These are phyloP conservation scores for Aspergillus brunneoviolaceus DNA, from an alignment of 2,329 filamentous ascomycete species.

Conservation along the genomic window DNA sequence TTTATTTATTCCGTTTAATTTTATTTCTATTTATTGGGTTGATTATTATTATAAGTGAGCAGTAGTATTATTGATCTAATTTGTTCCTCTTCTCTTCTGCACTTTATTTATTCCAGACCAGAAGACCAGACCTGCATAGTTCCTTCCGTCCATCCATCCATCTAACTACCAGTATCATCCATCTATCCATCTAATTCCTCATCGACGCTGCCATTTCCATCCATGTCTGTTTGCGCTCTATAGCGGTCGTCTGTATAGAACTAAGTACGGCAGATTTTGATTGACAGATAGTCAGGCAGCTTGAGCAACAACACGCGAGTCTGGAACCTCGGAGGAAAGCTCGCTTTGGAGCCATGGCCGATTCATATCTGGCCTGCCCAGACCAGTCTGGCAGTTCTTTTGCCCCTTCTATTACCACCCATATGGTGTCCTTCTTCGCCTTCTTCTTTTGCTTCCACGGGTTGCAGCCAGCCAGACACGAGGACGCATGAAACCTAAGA, in stretches of 20 bases:
- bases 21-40: not conserved
- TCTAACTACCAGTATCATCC: not conserved
- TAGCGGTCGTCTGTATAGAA: not conserved
- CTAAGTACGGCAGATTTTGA: not conserved
- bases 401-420: too few species aligned
- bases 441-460: too few species aligned
- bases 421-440: too few species aligned
- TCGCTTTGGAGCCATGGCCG: not conserved
- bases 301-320: not conserved
- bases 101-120: constrained; percentile 1
- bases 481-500: not conserved
- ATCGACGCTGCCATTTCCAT: not conserved
- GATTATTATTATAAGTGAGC: not conserved
- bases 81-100: not conserved
- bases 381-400: not conserved
- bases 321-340: not conserved
- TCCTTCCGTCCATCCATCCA: not conserved
- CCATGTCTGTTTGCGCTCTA: not conserved
- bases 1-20: not conserved
- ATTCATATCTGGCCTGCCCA: constrained; percentile 1
- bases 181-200: not conserved
- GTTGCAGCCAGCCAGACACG: constrained; percentile 9
- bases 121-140: not conserved
- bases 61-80: not conserved
- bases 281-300: not conserved